Conservation (phyloP, 495 filamentous ascomycete genomes). For the Durotheca rogersii region DNA sequence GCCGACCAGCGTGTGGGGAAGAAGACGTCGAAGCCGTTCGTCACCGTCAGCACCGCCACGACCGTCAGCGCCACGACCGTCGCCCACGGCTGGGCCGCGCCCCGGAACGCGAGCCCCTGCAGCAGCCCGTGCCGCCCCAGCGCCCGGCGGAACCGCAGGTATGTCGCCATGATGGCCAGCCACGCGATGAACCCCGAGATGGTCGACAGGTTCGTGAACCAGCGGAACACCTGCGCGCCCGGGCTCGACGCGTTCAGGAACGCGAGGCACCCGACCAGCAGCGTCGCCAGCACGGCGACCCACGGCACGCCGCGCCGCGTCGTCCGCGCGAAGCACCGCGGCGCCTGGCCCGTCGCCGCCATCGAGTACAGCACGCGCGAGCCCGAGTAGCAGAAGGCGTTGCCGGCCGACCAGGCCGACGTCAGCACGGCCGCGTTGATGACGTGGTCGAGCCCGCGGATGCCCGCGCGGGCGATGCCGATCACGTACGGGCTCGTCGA, state of each 20-base stretch:
- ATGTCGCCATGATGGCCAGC: constrained; percentile 51
- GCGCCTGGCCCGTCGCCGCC: constrained; percentile 63
- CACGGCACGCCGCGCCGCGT: constrained; percentile 62
- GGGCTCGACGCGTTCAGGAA: constrained; percentile 61
- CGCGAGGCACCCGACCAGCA: constrained; percentile 57
- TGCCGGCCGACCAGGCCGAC: constrained; percentile 59
- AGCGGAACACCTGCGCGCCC: constrained; percentile 59
- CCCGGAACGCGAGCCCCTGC: constrained; percentile 42
- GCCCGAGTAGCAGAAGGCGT: constrained; percentile 81
- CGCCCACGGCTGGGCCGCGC: constrained; percentile 47
- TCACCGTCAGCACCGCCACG: constrained; percentile 45
- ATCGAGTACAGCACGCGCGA: constrained; percentile 74
- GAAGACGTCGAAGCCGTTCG: constrained; percentile 52
- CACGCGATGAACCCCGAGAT: constrained; percentile 53
- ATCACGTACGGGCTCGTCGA: constrained; percentile 62
- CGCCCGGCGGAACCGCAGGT: constrained; percentile 50
- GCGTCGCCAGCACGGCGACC: constrained; percentile 57
- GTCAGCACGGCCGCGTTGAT: constrained; percentile 54
- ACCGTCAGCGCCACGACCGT: constrained; percentile 41
- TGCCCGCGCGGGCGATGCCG: constrained; percentile 48
- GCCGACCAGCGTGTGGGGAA: constrained; percentile 37
- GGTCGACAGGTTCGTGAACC: constrained; percentile 56
- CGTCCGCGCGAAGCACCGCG: constrained; percentile 54
- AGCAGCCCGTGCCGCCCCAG: constrained; percentile 40
- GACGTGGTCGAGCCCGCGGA: constrained; percentile 46